phyloP scores from a whole-genome alignment of 305 asterid species.

The Fraxinus platypoda region DNA sequence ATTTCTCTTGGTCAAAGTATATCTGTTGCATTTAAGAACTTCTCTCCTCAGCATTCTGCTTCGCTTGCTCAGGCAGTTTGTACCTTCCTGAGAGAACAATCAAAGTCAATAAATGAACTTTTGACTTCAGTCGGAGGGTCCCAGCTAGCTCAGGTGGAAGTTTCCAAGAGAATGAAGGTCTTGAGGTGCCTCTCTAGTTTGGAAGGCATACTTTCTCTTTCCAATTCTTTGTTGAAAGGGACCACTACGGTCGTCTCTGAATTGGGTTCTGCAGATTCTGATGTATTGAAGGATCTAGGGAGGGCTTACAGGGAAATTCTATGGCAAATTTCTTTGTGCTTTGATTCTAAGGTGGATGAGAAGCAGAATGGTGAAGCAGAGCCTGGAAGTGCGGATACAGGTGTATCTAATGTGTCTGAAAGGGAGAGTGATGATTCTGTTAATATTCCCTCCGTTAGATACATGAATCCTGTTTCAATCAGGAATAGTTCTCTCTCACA shows the following conservation, averaged over 20 bases:
- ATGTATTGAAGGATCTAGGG: slow-evolving; percentile 90
- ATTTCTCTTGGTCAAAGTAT: slow-evolving; percentile 83
- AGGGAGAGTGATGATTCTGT: slow-evolving; percentile 96
- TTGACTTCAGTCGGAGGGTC: slow-evolving; percentile 62
- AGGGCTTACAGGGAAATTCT: slow-evolving; percentile 71
- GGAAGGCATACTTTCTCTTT: slow-evolving; percentile 86
- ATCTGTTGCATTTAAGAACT: slow-evolving; percentile 87
- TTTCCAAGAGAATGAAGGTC: slow-evolving; percentile 61
- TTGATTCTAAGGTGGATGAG: slow-evolving; percentile 73
- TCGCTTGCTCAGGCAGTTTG: slow-evolving; percentile 95
- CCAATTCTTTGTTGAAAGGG: slow-evolving; percentile 80
- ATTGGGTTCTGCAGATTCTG: slow-evolving; percentile 88
- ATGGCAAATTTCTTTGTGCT: slow-evolving; percentile 88
- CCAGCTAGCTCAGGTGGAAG: slow-evolving; percentile 73
- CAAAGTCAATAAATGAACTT: slow-evolving; percentile 69
- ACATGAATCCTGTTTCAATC: slow-evolving; percentile 76
- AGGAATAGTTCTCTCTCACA: slow-evolving; percentile 69
- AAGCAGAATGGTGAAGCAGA: slow-evolving; percentile 61
- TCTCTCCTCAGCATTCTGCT: slow-evolving; percentile 89
- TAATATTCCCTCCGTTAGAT: slow-evolving; percentile 65
- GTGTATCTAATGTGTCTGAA: slow-evolving; percentile 61
- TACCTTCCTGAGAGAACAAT: slow-evolving; percentile 68
- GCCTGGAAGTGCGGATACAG: slow-evolving; percentile 59
- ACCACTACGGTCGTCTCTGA: slow-evolving; percentile 80
- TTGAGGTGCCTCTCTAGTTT: slow-evolving; percentile 81